phyloP scores from a whole-genome alignment of 495 filamentous ascomycete species.

The Penicillium canescens region DNA sequence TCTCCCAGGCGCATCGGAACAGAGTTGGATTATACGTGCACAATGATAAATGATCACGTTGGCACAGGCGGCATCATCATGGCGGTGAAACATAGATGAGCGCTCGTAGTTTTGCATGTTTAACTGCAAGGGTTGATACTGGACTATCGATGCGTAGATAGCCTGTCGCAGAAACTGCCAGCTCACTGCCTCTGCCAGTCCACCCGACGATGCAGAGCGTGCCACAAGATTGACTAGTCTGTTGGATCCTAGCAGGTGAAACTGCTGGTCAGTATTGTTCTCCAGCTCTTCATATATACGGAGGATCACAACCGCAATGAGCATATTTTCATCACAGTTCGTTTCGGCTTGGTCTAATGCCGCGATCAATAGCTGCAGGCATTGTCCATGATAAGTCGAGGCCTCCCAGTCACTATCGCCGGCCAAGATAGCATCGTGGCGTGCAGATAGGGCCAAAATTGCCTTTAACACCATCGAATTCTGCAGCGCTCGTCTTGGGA shows the following conservation, averaged over 20 bases:
- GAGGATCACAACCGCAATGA: slow-evolving; percentile 38
- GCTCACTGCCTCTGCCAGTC: slow-evolving; percentile 41
- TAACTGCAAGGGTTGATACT: slow-evolving; percentile 35
- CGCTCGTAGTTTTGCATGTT: slow-evolving; percentile 37
- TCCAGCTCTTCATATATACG: slow-evolving; percentile 42
- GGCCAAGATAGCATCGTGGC: slow-evolving; percentile 36
- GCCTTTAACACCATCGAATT: slow-evolving; percentile 38
- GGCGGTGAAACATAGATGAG: slow-evolving; percentile 34
- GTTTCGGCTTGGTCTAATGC: slow-evolving; percentile 32
- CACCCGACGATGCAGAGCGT: slow-evolving; percentile 35
- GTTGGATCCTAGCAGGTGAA: slow-evolving; percentile 39
- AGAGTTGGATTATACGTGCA: slow-evolving; percentile 36
- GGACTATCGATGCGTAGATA: slow-evolving; percentile 41
- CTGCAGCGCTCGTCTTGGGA: slow-evolving; percentile 34
- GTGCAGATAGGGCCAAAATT: slow-evolving; percentile 32
- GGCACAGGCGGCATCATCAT: slow-evolving; percentile 36
- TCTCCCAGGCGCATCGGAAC: slow-evolving; percentile 16
- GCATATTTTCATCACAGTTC: slow-evolving; percentile 32
- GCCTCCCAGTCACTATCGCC: slow-evolving; percentile 36
- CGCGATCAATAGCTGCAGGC: slow-evolving; percentile 33
- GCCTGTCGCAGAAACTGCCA: slow-evolving; percentile 45
- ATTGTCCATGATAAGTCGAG: slow-evolving; percentile 39
- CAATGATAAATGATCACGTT: slow-evolving; percentile 39
- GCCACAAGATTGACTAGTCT: slow-evolving; percentile 39
- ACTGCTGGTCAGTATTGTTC: slow-evolving; percentile 31